Base-by-base conservation (phyloP, 345 rosid genomes). In the Kandelia obovata region DNA sequence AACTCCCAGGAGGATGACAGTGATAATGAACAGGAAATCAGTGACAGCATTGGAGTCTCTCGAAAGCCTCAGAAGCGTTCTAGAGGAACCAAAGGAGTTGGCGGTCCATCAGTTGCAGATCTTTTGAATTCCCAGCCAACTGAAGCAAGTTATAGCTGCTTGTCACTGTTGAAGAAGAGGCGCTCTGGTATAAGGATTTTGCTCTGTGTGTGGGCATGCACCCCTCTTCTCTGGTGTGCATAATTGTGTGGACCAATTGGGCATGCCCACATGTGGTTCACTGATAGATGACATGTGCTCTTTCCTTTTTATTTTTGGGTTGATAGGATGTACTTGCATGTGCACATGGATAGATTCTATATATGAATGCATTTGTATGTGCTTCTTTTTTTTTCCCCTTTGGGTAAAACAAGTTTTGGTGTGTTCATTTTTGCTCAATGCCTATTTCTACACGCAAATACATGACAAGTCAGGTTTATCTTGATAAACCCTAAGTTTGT, bases 1-100 rank as follows among this genome's bases (percentile, higher is more conserved):
- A 60, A 64, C 46, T 84, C 69, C 77, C 84, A 88, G 85, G 96
- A 84, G 85, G 96, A 84, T 71, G 87, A 89, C 68, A 90, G 86
- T 81, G 91, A 85, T 15, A 85, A 89, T 72, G 93, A 90, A 72
- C 83, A 82, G 79, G 93, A 86, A 79, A 79, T 79, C 61, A 81
- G 76, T 59, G 88, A 84, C 65, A 84, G 71, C 47, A 53, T 37
- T 26, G 83, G 73, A 56, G 73, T 84, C 56, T 81, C 75, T 62
- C 77, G 55, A 67, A 82, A 85, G 66, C 84, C 85, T 67, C 83
- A 73, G 70, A 88, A 88, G 79, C 82, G 80, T 72, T 78, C 83
- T 67, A 78, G 73, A 71, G 80, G 77, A 71, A 82, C 87, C 37
- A 78, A 65, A 75, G 85, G 84, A 79, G 77, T 75, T 62, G 90